Conservation (phyloP, 345 rosid genomes). For the Trapa incisa region DNA sequence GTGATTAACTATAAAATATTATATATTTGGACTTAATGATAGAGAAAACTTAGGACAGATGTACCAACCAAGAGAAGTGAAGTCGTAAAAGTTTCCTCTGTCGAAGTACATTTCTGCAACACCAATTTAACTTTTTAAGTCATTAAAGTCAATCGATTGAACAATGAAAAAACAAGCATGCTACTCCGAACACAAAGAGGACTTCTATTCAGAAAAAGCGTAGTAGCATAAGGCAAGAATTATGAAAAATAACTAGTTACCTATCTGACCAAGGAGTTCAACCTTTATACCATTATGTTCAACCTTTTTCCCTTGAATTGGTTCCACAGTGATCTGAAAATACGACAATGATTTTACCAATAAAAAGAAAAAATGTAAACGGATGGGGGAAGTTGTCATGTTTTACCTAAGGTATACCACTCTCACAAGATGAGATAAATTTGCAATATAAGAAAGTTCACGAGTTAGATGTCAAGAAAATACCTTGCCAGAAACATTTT, state of each 20-base stretch:
- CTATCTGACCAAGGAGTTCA: conserved; percentile 97
- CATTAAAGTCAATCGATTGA: background rate
- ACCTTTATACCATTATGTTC: conserved; percentile 97
- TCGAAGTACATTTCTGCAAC: conserved; percentile 88
- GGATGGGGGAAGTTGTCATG: background rate
- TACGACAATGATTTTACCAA: no score
- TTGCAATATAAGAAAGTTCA: background rate
- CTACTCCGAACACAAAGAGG: background rate
- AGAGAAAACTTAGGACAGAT: background rate
- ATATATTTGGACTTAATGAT: no score
- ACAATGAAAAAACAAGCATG: background rate
- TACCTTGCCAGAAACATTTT: conserved; percentile 88
- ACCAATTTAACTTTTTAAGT: background rate
- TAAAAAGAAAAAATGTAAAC: no score
- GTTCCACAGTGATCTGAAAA: conserved; percentile 63
- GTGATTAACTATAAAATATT: no score
- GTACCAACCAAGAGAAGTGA: conserved; percentile 87
- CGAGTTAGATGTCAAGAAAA: background rate
- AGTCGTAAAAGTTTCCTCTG: conserved; percentile 90
- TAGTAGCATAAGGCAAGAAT: background rate
- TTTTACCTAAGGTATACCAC: background rate
- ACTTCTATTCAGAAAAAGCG: background rate
- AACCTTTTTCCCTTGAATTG: conserved; percentile 80
- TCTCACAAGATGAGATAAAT: background rate
- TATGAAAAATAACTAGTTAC: conserved; percentile 17